Conservation (phyloP, 2,329 filamentous ascomycete species). For the Aspergillus fischeri region DNA sequence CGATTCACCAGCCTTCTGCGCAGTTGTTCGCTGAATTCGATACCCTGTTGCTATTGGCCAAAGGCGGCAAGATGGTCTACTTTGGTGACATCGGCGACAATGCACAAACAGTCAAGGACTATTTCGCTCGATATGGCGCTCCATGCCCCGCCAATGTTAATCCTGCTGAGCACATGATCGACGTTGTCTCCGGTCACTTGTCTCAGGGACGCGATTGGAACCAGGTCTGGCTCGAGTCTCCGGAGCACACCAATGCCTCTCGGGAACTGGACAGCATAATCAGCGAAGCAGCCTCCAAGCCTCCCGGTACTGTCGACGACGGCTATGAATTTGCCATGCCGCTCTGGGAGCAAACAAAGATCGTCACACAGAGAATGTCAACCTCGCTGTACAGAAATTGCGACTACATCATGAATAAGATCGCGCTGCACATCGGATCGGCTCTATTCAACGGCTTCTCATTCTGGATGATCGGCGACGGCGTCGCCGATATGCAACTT, state of each 20-base stretch:
- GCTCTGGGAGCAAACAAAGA: constrained; percentile 57
- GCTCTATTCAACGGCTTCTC: constrained; percentile 50
- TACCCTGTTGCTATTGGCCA: constrained; percentile 62
- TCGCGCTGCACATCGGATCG: constrained; percentile 52
- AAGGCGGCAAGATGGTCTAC: constrained; percentile 66
- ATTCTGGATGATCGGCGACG: constrained; percentile 65
- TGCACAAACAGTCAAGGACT: constrained; percentile 59
- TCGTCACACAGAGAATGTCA: constrained; percentile 65
- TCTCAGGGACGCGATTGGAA: constrained; percentile 62
- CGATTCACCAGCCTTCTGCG: constrained; percentile 66
- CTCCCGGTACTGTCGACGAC: constrained; percentile 40
- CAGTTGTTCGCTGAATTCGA: constrained; percentile 67
- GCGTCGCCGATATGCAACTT: constrained; percentile 64
- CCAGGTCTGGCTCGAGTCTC: constrained; percentile 64
- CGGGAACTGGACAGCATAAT: constrained; percentile 64
- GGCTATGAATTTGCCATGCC: constrained; percentile 63
- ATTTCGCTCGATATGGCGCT: constrained; percentile 62
- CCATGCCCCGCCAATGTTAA: constrained; percentile 59
- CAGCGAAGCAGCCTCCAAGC: constrained; percentile 38
- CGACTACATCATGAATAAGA: constrained; percentile 63
- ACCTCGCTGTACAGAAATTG: constrained; percentile 62
- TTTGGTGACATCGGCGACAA: constrained; percentile 65
- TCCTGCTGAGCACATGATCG: constrained; percentile 57
- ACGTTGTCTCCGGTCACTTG: constrained; percentile 45
- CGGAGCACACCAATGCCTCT: constrained; percentile 54